A percentile compares a stretch with the other conserved stretches of the same genome.
Conservation (phyloP, 2,329 filamentous ascomycete species). For the Neoscytalidium dimidiatum region DNA sequence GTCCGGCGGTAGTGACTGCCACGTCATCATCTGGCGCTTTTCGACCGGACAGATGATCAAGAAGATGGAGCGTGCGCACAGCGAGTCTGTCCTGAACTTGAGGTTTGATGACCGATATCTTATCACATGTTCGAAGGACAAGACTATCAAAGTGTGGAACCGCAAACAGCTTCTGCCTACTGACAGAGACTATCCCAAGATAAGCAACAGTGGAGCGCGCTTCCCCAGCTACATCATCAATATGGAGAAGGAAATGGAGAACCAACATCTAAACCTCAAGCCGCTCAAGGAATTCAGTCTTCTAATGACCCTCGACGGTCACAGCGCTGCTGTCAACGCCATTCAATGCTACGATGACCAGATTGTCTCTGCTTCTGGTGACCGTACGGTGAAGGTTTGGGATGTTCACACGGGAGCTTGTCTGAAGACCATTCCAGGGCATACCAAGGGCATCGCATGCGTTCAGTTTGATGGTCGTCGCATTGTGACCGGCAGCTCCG, state of each 20-base stretch:
- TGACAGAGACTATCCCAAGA: constrained; percentile 39
- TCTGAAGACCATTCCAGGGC: constrained; percentile 77
- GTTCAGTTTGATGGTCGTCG: constrained; percentile 93
- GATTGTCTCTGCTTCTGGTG: constrained; percentile 92
- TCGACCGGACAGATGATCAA: constrained; percentile 84
- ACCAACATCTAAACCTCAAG: constrained; percentile 47
- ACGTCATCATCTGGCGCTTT: constrained; percentile 89
- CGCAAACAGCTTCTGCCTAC: constrained; percentile 54
- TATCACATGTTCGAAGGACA: constrained; percentile 97
- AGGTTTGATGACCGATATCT: constrained; percentile 89
- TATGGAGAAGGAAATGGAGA: constrained; percentile 41
- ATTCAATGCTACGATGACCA: constrained; percentile 85
- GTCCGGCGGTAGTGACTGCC: constrained; percentile 89
- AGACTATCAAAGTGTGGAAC: constrained; percentile 95
- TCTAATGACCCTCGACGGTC: constrained; percentile 78
- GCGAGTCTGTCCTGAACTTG: constrained; percentile 90
- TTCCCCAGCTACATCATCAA: constrained; percentile 60
- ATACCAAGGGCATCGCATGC: constrained; percentile 94
- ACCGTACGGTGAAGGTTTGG: constrained; percentile 93
- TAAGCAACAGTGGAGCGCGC: constrained; percentile 42
- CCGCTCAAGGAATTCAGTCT: constrained; percentile 69
- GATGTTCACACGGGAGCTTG: constrained; percentile 79
- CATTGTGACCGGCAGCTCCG: constrained; percentile 94
- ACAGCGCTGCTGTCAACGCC: constrained; percentile 90
- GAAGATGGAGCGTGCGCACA: constrained; percentile 73